Conservation (phyloP, 2,329 filamentous ascomycete genomes). For the Calcarisporium arbuscula region DNA sequence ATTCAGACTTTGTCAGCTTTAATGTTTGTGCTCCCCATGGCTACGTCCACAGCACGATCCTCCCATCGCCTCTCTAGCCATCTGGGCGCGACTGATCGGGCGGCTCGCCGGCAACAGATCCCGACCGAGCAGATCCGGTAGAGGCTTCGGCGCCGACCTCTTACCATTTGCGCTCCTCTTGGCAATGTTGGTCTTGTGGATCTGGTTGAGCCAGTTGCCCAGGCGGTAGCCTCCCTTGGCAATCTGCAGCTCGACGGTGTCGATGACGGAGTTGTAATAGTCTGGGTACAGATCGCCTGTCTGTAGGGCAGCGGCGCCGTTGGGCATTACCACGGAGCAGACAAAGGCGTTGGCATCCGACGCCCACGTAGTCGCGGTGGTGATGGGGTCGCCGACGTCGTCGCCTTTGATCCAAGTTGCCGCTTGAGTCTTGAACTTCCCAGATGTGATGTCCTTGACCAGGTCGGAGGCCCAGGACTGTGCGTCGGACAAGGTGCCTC, state of each 20-base stretch:
- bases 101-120: constrained; percentile 18
- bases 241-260: constrained; percentile 35
- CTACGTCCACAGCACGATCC: constrained; percentile 12
- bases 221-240: constrained; percentile 36
- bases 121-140: constrained; percentile 16
- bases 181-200: constrained; percentile 13
- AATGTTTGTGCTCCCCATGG: constrained; percentile 9
- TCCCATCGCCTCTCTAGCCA: constrained; percentile 17
- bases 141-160: background rate
- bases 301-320: constrained; percentile 31
- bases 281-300: constrained; percentile 30
- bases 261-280: constrained; percentile 32
- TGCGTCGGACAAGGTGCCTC: constrained; percentile 26
- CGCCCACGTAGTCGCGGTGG: constrained; percentile 31
- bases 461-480: constrained; percentile 32
- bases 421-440: constrained; percentile 27
- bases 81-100: constrained; percentile 19
- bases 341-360: constrained; percentile 35
- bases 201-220: constrained; percentile 23
- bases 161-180: constrained; percentile 11
- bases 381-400: constrained; percentile 22
- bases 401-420: constrained; percentile 29
- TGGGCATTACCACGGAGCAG: constrained; percentile 34
- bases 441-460: constrained; percentile 27
- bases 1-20: too few relatives aligned